phyloP scores from a whole-genome alignment of 2,329 filamentous ascomycete species.

The Paramyrothecium roridum region DNA sequence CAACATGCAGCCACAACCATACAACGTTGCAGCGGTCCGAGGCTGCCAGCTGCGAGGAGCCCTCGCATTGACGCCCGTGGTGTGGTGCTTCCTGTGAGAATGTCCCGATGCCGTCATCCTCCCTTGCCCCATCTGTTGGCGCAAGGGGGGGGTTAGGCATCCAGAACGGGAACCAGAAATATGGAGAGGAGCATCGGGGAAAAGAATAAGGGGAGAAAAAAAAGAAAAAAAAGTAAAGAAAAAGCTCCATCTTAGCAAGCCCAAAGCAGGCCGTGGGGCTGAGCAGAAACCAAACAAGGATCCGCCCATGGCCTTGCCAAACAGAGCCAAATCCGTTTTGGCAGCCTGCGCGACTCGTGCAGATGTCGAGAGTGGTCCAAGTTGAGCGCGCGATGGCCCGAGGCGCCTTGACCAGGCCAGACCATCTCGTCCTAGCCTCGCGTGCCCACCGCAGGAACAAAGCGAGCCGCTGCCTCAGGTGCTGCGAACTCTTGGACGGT shows the following conservation, averaged over 20 bases:
- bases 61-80: background rate
- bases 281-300: conserved; percentile 7
- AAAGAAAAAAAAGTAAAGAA: conserved; percentile 12
- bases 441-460: background rate
- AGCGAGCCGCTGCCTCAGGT: background rate
- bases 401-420: background rate
- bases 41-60: background rate
- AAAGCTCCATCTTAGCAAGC: background rate
- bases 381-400: background rate
- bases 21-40: background rate
- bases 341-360: background rate
- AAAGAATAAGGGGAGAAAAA: conserved; percentile 6
- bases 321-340: conserved; percentile 1
- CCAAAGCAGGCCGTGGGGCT: conserved; percentile 12
- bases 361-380: background rate
- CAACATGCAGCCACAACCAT: background rate
- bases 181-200: too few relatives aligned
- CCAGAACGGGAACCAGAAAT: background rate
- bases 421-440: background rate
- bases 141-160: too few relatives aligned
- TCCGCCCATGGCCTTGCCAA: conserved; percentile 8
- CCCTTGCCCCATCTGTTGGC: too few relatives aligned
- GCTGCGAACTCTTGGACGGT: background rate
- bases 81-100: background rate
- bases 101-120: too few relatives aligned